Evolutionary conservation across 495 filamentous ascomycete species (phyloP), one percentile per base, ranked within the genome.

Genomic region (Cercophora samala): DNA sequence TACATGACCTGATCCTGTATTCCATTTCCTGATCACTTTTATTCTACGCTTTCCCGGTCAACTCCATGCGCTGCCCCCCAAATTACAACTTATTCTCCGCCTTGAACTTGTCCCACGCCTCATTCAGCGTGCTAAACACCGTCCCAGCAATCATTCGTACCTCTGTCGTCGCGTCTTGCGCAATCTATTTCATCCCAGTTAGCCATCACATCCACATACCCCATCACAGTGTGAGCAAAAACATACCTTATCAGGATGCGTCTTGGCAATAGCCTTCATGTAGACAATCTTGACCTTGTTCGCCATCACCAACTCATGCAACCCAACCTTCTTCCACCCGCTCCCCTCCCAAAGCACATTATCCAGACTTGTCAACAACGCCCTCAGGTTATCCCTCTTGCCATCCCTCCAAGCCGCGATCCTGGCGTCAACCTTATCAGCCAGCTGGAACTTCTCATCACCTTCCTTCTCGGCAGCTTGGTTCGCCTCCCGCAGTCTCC

Each of bases 61-160:
- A 46, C 37, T 46, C 37, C 37, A 17, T 46, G 37, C 37, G 6
- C 13, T 18, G 13, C 13, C 11, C 8, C 53, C 56, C 23, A 58
- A 5, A 24, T 18, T 62, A 94, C 64, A 94, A 79, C 4, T 86
- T 86, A 77, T 98, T 97, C 73, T 99, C 93, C 65, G 82, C 82
- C 79, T 94, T 95, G 80, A 99, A 99, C 77, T 93, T 96, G 75
- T 99, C 95, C 95, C 95, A 99, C 6, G 93, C 93, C 78, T 98
- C 96, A 74, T 99, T 99, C 75, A 99, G 81, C 18, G 92, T 90
- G 68, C 89, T 90, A 72, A 99, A 99, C 19, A 99, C 95, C 5
- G 89, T 87, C 8, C 87, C 91, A 61, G 92, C 91, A 75, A 98
- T 91, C 90, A 99, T 96, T 55, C 85, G 87, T 67, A 97, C 91